A percentile compares a stretch with the other conserved stretches of the same genome.
These are phyloP conservation scores for Candida sanyaensis DNA, from an alignment of 1,139 yeast genomes.

Conservation along the genomic window DNA sequence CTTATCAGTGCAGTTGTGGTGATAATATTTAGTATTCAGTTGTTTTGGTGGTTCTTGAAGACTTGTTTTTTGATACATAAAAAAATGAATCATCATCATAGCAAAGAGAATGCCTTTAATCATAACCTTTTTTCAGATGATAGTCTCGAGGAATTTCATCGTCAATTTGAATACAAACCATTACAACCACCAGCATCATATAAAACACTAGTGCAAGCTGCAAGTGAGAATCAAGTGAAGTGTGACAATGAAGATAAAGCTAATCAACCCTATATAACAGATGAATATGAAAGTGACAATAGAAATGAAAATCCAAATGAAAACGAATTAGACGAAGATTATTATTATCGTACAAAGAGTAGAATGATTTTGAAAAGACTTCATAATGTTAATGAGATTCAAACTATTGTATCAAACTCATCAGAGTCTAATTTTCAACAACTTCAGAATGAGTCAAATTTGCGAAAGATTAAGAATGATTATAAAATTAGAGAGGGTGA, in stretches of 20 bases:
- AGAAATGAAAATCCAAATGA: neutral
- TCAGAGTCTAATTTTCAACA: slow-evolving; percentile 20
- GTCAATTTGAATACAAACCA: slow-evolving; percentile 38
- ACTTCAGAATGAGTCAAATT: slow-evolving; percentile 23
- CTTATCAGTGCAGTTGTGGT: slow-evolving; percentile 41
- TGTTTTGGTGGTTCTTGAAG: slow-evolving; percentile 29
- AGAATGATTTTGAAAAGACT: slow-evolving; percentile 11
- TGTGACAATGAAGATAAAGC: neutral
- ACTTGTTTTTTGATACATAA: slow-evolving; percentile 28
- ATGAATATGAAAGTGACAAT: neutral
- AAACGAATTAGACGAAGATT: slow-evolving; percentile 11
- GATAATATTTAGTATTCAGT: slow-evolving; percentile 34
- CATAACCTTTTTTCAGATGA: neutral
- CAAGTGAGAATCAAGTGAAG: neutral
- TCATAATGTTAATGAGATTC: neutral
- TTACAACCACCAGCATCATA: slow-evolving; percentile 8
- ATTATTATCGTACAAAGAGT: slow-evolving; percentile 16
- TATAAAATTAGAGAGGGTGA: slow-evolving; percentile 55
- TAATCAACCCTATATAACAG: neutral
- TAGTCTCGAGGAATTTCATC: slow-evolving; percentile 26
- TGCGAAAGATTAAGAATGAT: slow-evolving; percentile 32
- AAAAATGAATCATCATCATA: slow-evolving; percentile 10
- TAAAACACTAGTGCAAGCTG: neutral
- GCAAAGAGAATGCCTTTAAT: slow-evolving; percentile 3
- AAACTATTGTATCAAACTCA: neutral